Evolutionary conservation across 371 early-diverging fungal species (phyloP).

Genomic region (Saksenaea oblongispora): DNA sequence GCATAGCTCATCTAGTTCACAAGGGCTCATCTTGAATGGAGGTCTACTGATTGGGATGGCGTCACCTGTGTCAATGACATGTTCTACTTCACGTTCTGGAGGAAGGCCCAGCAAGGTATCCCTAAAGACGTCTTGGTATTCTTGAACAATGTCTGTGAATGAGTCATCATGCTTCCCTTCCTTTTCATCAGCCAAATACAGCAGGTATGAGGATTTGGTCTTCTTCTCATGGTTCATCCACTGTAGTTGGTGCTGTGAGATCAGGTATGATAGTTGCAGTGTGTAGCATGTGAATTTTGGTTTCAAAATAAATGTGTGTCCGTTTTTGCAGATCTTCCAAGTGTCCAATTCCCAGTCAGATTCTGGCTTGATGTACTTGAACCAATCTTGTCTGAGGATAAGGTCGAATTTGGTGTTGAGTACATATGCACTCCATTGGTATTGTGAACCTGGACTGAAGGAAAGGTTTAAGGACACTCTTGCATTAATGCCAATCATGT

Average conservation of each 20-base stretch:
- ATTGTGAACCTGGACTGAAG: neutral
- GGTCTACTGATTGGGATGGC: neutral
- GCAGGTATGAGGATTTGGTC: neutral
- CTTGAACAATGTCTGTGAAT: neutral
- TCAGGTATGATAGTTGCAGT: neutral
- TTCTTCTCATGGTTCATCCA: neutral
- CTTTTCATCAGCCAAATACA: neutral
- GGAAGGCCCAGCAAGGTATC: slow-evolving; percentile 10
- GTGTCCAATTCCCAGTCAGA: neutral
- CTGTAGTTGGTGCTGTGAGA: neutral
- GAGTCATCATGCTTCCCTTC: neutral
- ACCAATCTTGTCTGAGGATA: slow-evolving; percentile 6
- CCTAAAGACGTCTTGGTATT: slow-evolving; percentile 3
- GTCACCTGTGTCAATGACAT: slow-evolving; percentile 13
- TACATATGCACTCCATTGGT: neutral
- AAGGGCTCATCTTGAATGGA: slow-evolving; percentile 9
- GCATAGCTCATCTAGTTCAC: slow-evolving; percentile 6
- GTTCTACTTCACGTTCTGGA: slow-evolving; percentile 5
- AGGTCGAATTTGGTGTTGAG: slow-evolving; percentile 9
- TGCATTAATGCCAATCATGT: neutral
- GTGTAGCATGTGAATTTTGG: neutral
- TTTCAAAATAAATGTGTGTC: neutral
- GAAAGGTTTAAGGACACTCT: neutral
- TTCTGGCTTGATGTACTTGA: neutral
- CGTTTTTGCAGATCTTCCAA: neutral